Percentiles rank a stretch among this genome's conserved stretches.
Evolutionary conservation across 1,284 basidiomycete genomes (phyloP).

Genomic region (Trametes pubescens): DNA sequence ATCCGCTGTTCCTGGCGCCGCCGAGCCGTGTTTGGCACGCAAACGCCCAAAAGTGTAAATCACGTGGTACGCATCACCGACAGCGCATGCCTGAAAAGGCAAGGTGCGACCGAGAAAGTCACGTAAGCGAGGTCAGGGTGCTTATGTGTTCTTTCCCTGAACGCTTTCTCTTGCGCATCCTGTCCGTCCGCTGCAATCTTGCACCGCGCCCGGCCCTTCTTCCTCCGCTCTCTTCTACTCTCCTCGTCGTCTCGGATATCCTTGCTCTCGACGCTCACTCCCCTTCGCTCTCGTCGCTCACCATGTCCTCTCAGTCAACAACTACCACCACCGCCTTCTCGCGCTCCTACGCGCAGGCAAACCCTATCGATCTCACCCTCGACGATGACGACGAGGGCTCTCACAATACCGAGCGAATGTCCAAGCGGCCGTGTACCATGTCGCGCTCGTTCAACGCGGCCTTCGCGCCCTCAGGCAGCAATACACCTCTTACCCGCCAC

Average conservation of each 20-base stretch:
- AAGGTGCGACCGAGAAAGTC: conserved; percentile 23
- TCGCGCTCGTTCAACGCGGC: conserved; percentile 40
- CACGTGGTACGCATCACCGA: conserved; percentile 23
- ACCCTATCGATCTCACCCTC: conserved; percentile 46
- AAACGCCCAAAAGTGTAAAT: conserved; percentile 9
- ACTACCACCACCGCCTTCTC: conserved; percentile 31
- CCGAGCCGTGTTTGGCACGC: neutral
- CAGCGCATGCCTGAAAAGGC: conserved; percentile 12
- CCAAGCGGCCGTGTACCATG: conserved; percentile 37
- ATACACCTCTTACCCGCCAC: conserved; percentile 27
- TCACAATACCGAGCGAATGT: conserved; percentile 35
- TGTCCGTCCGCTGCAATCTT: conserved; percentile 28
- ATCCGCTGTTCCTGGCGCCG: neutral
- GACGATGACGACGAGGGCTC: conserved; percentile 43
- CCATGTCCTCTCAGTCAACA: conserved; percentile 33
- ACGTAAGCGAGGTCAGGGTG: conserved; percentile 32
- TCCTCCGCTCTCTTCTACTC: conserved; percentile 20
- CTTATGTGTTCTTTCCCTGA: conserved; percentile 23
- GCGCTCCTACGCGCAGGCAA: conserved; percentile 35
- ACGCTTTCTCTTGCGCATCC: conserved; percentile 21
- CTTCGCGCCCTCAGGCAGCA: conserved; percentile 17
- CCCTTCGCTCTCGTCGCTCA: neutral
- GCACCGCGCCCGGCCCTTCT: conserved; percentile 30
- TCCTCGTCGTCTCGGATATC: conserved; percentile 11
- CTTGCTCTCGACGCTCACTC: conserved; percentile 2